A percentile compares a stretch with the other conserved stretches of the same genome.
Evolutionary conservation across 176 grass and related monocot species (phyloP).

Genomic region (Musa schizocarpa): DNA sequence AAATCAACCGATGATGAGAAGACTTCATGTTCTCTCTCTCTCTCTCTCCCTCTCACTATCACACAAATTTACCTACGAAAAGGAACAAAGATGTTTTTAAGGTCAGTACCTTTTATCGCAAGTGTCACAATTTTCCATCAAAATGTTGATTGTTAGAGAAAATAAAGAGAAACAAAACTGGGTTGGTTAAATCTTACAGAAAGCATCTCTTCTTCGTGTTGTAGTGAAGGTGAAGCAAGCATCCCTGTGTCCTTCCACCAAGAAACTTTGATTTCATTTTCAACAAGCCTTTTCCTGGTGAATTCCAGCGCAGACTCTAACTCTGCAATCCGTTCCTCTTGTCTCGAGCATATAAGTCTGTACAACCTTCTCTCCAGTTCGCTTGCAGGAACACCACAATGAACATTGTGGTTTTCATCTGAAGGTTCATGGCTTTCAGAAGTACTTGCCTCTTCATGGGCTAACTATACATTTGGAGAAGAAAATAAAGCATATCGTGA

Average conservation of each 20-base stretch:
- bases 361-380: constrained; percentile 59
- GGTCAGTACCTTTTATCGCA: no score
- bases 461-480: constrained; percentile 5
- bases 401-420: constrained; percentile 6
- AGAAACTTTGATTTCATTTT: constrained; percentile 52
- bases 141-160: no score
- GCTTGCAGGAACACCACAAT: constrained; percentile 14
- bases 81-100: no score
- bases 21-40: no score
- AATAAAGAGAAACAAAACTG: not conserved
- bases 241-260: constrained; percentile 43
- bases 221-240: constrained; percentile 18
- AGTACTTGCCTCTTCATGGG: not conserved
- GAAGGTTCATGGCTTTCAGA: not conserved
- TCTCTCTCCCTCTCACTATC: no score
- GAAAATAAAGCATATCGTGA: not conserved
- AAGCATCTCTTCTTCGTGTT: not conserved
- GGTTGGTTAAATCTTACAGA: not conserved
- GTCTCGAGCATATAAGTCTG: constrained; percentile 31
- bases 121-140: no score
- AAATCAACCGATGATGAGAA: no score
- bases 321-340: constrained; percentile 34
- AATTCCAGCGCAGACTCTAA: constrained; percentile 38
- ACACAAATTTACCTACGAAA: no score
- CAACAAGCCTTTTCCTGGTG: constrained; percentile 22